These are phyloP conservation scores for Neoboletus brunneissimus DNA, from an alignment of 768 basidiomycete species.

Conservation along the genomic window DNA sequence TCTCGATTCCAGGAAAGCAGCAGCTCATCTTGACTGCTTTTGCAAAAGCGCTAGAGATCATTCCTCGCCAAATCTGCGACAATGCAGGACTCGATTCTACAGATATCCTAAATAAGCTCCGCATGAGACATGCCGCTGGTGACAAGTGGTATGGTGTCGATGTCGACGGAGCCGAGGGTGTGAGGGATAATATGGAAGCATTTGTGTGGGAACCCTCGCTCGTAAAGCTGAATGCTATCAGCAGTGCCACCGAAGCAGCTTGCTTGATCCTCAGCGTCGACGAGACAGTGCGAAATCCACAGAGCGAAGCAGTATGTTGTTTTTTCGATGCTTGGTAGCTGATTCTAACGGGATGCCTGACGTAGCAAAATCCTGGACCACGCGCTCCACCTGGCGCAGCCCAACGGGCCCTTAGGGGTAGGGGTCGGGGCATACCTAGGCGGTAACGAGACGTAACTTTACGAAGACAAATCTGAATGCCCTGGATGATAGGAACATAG, in stretches of 20 bases:
- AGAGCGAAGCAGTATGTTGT: constrained; percentile 79
- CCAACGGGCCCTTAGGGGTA: constrained; percentile 78
- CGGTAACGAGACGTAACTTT: constrained; percentile 40
- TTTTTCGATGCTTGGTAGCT: not conserved
- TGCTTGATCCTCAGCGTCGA: constrained; percentile 95
- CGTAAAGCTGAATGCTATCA: constrained; percentile 93
- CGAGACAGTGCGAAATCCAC: constrained; percentile 95
- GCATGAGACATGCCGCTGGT: constrained; percentile 91
- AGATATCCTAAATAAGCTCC: constrained; percentile 93
- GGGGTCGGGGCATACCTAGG: constrained; percentile 79
- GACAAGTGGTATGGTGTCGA: constrained; percentile 93
- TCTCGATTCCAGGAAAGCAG: constrained; percentile 92
- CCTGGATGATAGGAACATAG: constrained; percentile 13
- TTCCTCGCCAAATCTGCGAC: constrained; percentile 97
- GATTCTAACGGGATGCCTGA: constrained; percentile 17
- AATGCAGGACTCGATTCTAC: constrained; percentile 98
- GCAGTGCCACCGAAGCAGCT: constrained; percentile 94
- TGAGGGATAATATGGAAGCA: constrained; percentile 93
- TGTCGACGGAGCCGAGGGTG: constrained; percentile 84
- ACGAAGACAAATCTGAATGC: constrained; percentile 14
- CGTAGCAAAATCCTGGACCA: constrained; percentile 78
- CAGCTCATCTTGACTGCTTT: constrained; percentile 94
- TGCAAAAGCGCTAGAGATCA: constrained; percentile 95
- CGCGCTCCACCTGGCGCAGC: constrained; percentile 90
- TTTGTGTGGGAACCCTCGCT: constrained; percentile 99